phyloP scores from a whole-genome alignment of 225 moss, liverwort and hornwort species.

The Sphagnum contortum region DNA sequence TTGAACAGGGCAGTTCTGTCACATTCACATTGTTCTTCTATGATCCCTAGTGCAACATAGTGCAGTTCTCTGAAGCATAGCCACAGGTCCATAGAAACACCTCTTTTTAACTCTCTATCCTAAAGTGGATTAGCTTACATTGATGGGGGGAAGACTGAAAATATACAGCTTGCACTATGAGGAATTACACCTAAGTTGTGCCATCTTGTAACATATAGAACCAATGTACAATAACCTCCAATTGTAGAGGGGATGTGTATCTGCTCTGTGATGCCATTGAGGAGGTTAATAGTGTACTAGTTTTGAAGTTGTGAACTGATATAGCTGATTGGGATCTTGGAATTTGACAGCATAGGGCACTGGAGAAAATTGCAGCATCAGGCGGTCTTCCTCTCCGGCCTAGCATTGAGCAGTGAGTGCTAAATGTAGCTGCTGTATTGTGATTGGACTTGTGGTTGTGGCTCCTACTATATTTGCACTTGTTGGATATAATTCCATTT shows the following conservation, averaged over 20 bases:
- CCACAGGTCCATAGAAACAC: no score
- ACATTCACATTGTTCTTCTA: neutral
- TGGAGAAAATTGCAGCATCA: conserved; percentile 59
- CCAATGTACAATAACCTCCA: neutral
- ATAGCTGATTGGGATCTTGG: neutral
- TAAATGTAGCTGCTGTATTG: neutral
- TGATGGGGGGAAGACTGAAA: neutral
- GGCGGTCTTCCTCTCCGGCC: conserved; percentile 64
- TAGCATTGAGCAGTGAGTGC: conserved; percentile 62
- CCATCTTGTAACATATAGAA: no score
- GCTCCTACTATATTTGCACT: neutral
- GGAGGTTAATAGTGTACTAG: neutral
- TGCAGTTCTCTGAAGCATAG: neutral
- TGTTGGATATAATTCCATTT: neutral
- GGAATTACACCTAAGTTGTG: neutral
- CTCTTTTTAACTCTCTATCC: no score
- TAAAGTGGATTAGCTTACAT: neutral
- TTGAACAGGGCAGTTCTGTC: neutral
- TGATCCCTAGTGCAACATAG: neutral
- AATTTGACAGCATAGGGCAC: conserved; percentile 45
- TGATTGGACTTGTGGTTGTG: neutral
- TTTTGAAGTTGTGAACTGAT: neutral
- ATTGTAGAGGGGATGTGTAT: conserved; percentile 1
- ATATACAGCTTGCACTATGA: neutral
- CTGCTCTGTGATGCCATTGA: neutral